phyloP scores from a whole-genome alignment of 73 alveolate genomes.

The Durusdinium trenchii region DNA sequence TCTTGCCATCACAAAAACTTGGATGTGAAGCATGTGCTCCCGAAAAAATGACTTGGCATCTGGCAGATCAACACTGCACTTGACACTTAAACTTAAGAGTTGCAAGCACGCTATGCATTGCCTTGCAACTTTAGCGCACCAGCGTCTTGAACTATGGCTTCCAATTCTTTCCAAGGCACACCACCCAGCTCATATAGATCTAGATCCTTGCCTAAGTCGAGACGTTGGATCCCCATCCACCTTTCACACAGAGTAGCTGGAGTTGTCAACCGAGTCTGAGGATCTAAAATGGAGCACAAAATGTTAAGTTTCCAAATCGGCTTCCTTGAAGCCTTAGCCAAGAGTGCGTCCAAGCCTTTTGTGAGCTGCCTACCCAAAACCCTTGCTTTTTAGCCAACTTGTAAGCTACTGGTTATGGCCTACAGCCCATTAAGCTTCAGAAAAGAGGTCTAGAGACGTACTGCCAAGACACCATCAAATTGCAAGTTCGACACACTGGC shows the following conservation, averaged over 20 bases:
- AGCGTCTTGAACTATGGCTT: too few relatives aligned
- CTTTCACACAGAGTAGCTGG: not conserved
- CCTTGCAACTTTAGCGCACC: too few relatives aligned
- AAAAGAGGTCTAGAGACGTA: not conserved
- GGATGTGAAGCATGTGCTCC: too few relatives aligned
- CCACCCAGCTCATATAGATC: constrained; percentile 58
- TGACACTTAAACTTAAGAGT: too few relatives aligned
- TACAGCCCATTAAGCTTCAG: not conserved
- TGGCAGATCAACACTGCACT: too few relatives aligned
- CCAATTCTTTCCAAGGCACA: not conserved
- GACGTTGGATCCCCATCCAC: not conserved
- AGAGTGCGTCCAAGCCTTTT: not conserved
- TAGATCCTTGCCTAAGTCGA: constrained; percentile 2
- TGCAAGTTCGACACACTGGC: constrained; percentile 63
- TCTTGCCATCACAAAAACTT: not conserved
- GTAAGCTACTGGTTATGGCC: not conserved
- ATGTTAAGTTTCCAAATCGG: too few relatives aligned
- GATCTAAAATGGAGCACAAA: too few relatives aligned
- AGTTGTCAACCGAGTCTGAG: too few relatives aligned
- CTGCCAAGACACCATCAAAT: constrained; percentile 48
- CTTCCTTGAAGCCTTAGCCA: too few relatives aligned
- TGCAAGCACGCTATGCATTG: too few relatives aligned
- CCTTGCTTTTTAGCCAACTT: not conserved
- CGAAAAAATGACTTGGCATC: too few relatives aligned
- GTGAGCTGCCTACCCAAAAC: not conserved